A percentile compares a stretch with the other conserved stretches of the same genome.
These are phyloP conservation scores for Kodamaea arcana DNA, from an alignment of 1,139 yeast genomes.

Conservation along the genomic window DNA sequence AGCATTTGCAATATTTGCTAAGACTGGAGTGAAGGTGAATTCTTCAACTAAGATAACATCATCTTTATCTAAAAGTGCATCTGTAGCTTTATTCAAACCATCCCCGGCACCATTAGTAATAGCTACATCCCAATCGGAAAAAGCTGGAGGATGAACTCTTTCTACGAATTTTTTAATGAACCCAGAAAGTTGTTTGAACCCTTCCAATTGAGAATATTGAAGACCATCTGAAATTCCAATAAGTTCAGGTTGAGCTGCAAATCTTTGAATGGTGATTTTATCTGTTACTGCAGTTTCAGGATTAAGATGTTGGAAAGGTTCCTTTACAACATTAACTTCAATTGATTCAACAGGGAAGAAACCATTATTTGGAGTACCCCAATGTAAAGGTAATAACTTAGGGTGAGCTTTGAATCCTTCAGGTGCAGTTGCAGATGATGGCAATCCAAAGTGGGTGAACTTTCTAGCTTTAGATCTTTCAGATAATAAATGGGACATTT, in stretches of 20 bases:
- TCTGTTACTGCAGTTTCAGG: slow-evolving; percentile 4
- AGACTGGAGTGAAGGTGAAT: slow-evolving; percentile 57
- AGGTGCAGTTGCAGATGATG: slow-evolving; percentile 26
- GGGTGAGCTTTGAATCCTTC: slow-evolving; percentile 40
- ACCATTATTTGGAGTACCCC: slow-evolving; percentile 57
- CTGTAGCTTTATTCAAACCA: slow-evolving; percentile 56
- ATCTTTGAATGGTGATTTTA: slow-evolving; percentile 18
- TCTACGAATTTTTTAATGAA: slow-evolving; percentile 41
- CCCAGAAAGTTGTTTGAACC: slow-evolving; percentile 37
- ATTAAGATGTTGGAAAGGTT: slow-evolving; percentile 35
- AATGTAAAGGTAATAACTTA: slow-evolving; percentile 45
- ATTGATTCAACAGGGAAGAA: slow-evolving; percentile 56
- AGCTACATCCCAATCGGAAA: slow-evolving; percentile 53
- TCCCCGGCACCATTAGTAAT: slow-evolving; percentile 67
- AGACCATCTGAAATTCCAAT: slow-evolving; percentile 43
- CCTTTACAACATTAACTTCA: slow-evolving; percentile 41
- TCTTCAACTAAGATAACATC: slow-evolving; percentile 62
- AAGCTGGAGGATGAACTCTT: slow-evolving; percentile 46
- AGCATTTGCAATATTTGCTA: slow-evolving; percentile 37
- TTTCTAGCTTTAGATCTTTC: slow-evolving; percentile 26
- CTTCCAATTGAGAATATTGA: slow-evolving; percentile 45
- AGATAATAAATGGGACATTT: slow-evolving; percentile 24
- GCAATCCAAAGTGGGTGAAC: slow-evolving; percentile 18
- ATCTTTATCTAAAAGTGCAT: slow-evolving; percentile 50
- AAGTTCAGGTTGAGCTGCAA: slow-evolving; percentile 24